A percentile compares a stretch with the other conserved stretches of the same genome.
These are phyloP conservation scores for Geranium incanum DNA, from an alignment of 441 rosid species.

Conservation along the genomic window DNA sequence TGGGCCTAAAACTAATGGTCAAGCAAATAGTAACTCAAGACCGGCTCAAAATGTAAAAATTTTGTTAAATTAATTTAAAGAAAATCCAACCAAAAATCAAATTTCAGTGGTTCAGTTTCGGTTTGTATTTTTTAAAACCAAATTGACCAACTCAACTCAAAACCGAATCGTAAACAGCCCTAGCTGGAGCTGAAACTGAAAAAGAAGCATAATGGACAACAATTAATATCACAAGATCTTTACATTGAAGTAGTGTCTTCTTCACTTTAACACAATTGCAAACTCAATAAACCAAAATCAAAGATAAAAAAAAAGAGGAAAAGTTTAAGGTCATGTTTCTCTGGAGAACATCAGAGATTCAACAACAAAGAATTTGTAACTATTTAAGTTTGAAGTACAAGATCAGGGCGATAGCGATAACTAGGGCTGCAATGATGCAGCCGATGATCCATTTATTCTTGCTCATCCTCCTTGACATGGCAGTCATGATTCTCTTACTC, in stretches of 20 bases:
- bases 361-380: slow-evolving; percentile 6
- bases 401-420: slow-evolving; percentile 47
- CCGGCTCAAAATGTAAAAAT: too few relatives aligned
- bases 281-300: not conserved
- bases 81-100: too few relatives aligned
- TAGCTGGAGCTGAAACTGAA: not conserved
- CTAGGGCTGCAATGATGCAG: slow-evolving; percentile 42
- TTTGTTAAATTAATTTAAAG: too few relatives aligned
- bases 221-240: not conserved
- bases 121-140: too few relatives aligned
- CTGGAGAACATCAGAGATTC: not conserved
- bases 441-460: slow-evolving; percentile 82
- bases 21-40: too few relatives aligned
- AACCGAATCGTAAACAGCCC: too few relatives aligned
- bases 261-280: not conserved
- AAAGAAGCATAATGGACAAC: not conserved
- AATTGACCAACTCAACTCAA: too few relatives aligned
- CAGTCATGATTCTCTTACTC: slow-evolving; percentile 73
- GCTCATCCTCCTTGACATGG: slow-evolving; percentile 73
- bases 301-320: not conserved
- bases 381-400: slow-evolving; percentile 82
- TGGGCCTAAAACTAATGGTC: too few relatives aligned
- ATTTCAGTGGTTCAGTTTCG: too few relatives aligned
- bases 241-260: not conserved
- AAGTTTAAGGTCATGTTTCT: not conserved